Conservation (phyloP, 2,329 filamentous ascomycete species). For the Hirsutella minnesotensis region DNA sequence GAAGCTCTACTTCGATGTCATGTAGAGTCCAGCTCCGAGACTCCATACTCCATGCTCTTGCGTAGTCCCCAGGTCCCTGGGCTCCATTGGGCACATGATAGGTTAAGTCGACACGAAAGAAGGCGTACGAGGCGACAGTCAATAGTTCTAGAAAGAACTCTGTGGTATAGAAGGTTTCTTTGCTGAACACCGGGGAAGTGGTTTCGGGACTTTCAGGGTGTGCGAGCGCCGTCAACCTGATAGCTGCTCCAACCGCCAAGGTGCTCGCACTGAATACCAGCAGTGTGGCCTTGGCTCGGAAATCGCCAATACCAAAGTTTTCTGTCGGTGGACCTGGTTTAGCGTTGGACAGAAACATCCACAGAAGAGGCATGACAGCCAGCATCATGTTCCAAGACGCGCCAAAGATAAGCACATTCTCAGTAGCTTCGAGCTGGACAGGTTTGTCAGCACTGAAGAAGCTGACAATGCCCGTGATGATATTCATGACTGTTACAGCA, state of each 20-base stretch:
- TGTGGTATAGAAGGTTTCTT: conserved; percentile 22
- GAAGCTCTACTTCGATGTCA: background rate
- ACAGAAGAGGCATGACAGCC: conserved; percentile 10
- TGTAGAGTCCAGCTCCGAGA: background rate
- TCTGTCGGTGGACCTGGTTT: conserved; percentile 16
- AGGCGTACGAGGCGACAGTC: conserved; percentile 10
- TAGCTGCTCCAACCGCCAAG: conserved; percentile 9
- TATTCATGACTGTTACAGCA: conserved; percentile 18
- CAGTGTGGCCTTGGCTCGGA: conserved; percentile 16
- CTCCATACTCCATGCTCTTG: background rate
- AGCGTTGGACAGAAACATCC: conserved; percentile 12
- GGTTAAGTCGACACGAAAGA: conserved; percentile 14
- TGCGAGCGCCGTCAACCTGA: conserved; percentile 14
- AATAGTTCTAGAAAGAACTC: conserved; percentile 14
- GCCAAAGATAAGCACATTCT: conserved; percentile 9
- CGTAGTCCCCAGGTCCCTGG: background rate
- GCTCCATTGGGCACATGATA: conserved; percentile 18
- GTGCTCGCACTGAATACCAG: conserved; percentile 10
- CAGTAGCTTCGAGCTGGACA: background rate
- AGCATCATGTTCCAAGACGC: conserved; percentile 12
- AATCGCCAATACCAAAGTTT: conserved; percentile 18
- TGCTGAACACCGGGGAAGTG: conserved; percentile 18
- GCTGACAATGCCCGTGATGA: conserved; percentile 16
- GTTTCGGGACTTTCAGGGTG: conserved; percentile 7
- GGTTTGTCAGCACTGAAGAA: conserved; percentile 6